These are phyloP conservation scores for Cytospora schulzeri DNA, from an alignment of 2,329 filamentous ascomycete genomes.

Conservation along the genomic window DNA sequence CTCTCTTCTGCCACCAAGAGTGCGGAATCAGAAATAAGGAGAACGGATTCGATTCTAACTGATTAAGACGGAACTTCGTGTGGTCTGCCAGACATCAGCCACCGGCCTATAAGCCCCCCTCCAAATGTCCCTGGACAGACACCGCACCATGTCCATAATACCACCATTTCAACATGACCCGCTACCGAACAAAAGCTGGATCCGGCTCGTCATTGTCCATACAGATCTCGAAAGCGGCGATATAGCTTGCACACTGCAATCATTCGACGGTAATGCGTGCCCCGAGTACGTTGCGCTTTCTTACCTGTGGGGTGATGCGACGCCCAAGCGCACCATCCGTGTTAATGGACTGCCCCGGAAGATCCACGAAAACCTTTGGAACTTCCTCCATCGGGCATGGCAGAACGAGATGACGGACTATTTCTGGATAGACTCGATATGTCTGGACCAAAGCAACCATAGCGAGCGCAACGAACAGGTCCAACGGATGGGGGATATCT, in stretches of 20 bases:
- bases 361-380: constrained; percentile 15
- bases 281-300: constrained; percentile 16
- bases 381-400: constrained; percentile 9
- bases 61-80: no score
- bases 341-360: constrained; percentile 7
- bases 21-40: no score
- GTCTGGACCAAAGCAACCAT: constrained; percentile 11
- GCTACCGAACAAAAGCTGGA: background rate
- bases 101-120: no score
- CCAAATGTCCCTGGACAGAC: background rate
- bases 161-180: constrained; percentile 4
- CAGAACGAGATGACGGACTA: background rate
- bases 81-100: background rate
- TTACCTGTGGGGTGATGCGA: constrained; percentile 17
- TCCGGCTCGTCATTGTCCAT: constrained; percentile 12
- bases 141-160: background rate
- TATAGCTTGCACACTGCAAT: constrained; percentile 5
- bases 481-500: constrained; percentile 8
- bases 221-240: background rate
- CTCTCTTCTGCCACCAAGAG: no score
- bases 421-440: constrained; percentile 17
- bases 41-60: no score
- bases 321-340: constrained; percentile 2
- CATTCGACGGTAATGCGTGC: background rate
- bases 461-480: constrained; percentile 16